Base-by-base conservation (phyloP, 2,329 filamentous ascomycete genomes). In the Botrytis pseudocinerea region DNA sequence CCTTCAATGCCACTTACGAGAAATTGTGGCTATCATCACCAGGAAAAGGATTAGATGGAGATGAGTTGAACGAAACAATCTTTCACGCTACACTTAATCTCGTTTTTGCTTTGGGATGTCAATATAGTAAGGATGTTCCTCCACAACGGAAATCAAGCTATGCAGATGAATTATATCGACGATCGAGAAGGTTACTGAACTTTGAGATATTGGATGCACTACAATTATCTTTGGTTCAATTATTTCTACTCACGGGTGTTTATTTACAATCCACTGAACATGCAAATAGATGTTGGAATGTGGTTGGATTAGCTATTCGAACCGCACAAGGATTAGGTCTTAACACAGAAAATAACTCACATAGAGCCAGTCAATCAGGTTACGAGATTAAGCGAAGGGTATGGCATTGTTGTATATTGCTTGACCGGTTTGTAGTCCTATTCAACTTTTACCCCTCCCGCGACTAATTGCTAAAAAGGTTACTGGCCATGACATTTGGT, bases 261-360 rank as follows among this genome's bases (percentile, higher is more conserved):
- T 81, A 82, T 62, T 78, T 82, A 4, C 80, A 79, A 12, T 80
- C 76, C 20, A 78, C 80, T 0, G 75, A 74, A 0, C 76, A 78
- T 40, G 77, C 77, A 7, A 76, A 81, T 38, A 78, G 80, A 2
- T 81, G 80, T 74, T 82, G 80, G 80, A 78, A 78, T 61, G 74
- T 77, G 9, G 66, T 79, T 4, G 80, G 80, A 5, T 74, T 81
- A 22, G 81, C 80, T 6, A 71, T 81, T 14, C 76, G 80, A 20
- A 76, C 77, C 3, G 80, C 81, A 14, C 77, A 80, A 59, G 77
- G 77, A 6, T 69, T 82, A 4, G 80, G 80, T 0, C 61, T 82
- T 18, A 78, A 81, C 54, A 48, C 74, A 10, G 76, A 76, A 46
- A 5, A 60, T 4, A 22, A 20, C 25, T 59, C 25, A 7, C 32